These are phyloP conservation scores for Umbelopsis sp. DNA, from an alignment of 371 early-diverging fungal genomes.

Conservation along the genomic window DNA sequence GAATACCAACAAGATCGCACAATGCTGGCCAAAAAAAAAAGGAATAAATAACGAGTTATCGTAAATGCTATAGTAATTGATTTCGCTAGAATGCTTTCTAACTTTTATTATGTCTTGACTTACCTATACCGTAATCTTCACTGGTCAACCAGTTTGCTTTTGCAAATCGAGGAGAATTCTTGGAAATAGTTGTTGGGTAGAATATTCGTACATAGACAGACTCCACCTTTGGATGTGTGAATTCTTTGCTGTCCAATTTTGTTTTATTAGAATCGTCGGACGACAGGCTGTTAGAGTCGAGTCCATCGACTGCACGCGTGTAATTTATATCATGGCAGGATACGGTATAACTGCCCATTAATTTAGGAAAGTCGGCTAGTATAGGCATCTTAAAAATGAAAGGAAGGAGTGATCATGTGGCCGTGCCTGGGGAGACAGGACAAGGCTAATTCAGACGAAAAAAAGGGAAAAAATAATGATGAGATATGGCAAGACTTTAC, in stretches of 20 bases:
- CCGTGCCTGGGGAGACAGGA: background rate
- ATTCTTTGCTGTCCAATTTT: constrained; percentile 22
- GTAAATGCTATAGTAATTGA: background rate
- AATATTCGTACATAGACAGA: constrained; percentile 24
- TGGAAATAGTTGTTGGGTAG: constrained; percentile 20
- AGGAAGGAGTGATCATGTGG: background rate
- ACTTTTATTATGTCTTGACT: background rate
- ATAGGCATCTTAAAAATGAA: background rate
- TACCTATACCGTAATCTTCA: background rate
- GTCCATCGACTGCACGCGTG: background rate
- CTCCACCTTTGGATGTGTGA: constrained; percentile 22
- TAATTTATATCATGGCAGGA: constrained; percentile 38
- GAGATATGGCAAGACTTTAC: too few species aligned
- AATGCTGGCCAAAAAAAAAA: background rate
- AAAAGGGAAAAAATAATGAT: too few species aligned
- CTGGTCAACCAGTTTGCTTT: constrained; percentile 26
- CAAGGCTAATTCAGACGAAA: too few species aligned
- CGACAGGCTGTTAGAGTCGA: constrained; percentile 20
- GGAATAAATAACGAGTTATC: too few species aligned
- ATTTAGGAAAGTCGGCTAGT: constrained; percentile 32
- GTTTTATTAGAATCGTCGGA: constrained; percentile 28
- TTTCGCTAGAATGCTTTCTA: too few species aligned
- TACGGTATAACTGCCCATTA: constrained; percentile 33
- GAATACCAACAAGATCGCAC: background rate
- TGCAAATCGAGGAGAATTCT: constrained; percentile 21